Evolutionary conservation across 345 rosid species (phyloP).

Genomic region (Ricinus communis): DNA sequence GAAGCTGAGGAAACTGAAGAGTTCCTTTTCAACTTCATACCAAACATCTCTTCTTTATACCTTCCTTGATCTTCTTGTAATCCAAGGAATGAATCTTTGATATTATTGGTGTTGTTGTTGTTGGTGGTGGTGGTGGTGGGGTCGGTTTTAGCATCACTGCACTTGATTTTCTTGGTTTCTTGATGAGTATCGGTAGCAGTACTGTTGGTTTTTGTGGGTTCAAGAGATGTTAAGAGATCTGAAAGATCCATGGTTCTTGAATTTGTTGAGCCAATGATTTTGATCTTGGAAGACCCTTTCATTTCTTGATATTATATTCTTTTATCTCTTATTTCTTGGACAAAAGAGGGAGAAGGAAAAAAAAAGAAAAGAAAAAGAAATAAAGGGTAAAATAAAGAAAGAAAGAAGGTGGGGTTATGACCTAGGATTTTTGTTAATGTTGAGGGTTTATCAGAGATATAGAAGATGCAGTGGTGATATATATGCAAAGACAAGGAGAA

Average conservation of each 20-base stretch:
- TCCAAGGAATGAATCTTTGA: constrained; percentile 22
- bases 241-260: constrained; percentile 44
- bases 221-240: constrained; percentile 29
- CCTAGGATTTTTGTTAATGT: background rate
- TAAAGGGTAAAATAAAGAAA: background rate
- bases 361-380: background rate
- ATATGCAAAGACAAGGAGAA: background rate
- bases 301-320: constrained; percentile 18
- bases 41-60: constrained; percentile 17
- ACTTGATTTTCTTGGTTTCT: background rate
- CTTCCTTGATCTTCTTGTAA: constrained; percentile 15
- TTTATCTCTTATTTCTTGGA: background rate
- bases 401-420: background rate
- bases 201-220: constrained; percentile 14
- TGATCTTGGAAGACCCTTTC: constrained; percentile 50
- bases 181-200: background rate
- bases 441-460: background rate
- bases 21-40: constrained; percentile 48
- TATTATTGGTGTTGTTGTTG: constrained; percentile 1
- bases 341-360: background rate
- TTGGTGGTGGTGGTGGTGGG: background rate
- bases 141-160: background rate
- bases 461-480: constrained; percentile 4
- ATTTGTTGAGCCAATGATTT: constrained; percentile 9
- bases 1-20: constrained; percentile 42